phyloP scores from a whole-genome alignment of 192 early-diverging fungal species.

The Podila epicladia region DNA sequence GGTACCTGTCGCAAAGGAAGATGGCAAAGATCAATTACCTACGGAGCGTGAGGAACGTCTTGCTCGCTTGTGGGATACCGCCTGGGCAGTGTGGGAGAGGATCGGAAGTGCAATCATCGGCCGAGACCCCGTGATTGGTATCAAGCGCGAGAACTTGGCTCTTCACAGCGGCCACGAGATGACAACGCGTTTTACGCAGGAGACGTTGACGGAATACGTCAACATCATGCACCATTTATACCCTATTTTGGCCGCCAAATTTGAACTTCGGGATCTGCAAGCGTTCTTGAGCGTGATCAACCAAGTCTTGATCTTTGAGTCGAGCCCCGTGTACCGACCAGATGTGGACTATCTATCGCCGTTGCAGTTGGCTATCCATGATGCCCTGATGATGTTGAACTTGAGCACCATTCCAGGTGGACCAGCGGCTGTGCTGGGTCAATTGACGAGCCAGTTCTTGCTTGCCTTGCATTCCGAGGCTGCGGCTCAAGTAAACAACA shows the following conservation, averaged over 20 bases:
- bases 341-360: constrained; percentile 72
- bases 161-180: constrained; percentile 20
- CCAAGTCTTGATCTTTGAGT: constrained; percentile 70
- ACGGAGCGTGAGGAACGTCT: constrained; percentile 41
- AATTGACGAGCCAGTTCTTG: constrained; percentile 30
- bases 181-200: constrained; percentile 71
- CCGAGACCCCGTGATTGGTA: constrained; percentile 13
- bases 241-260: constrained; percentile 58
- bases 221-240: constrained; percentile 73
- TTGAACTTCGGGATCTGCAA: constrained; percentile 64
- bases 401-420: constrained; percentile 34
- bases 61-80: constrained; percentile 64
- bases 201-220: constrained; percentile 72
- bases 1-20: constrained; percentile 10
- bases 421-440: constrained; percentile 29
- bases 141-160: constrained; percentile 25
- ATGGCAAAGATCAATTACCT: not conserved
- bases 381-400: constrained; percentile 58
- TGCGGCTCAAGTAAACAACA: not conserved
- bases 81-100: constrained; percentile 76
- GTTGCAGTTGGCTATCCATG: constrained; percentile 76
- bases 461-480: constrained; percentile 12
- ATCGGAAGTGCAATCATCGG: constrained; percentile 73
- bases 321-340: constrained; percentile 61
- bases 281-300: constrained; percentile 59